These are phyloP conservation scores for Tothia fuscella DNA, from an alignment of 2,329 filamentous ascomycete genomes.

Conservation along the genomic window DNA sequence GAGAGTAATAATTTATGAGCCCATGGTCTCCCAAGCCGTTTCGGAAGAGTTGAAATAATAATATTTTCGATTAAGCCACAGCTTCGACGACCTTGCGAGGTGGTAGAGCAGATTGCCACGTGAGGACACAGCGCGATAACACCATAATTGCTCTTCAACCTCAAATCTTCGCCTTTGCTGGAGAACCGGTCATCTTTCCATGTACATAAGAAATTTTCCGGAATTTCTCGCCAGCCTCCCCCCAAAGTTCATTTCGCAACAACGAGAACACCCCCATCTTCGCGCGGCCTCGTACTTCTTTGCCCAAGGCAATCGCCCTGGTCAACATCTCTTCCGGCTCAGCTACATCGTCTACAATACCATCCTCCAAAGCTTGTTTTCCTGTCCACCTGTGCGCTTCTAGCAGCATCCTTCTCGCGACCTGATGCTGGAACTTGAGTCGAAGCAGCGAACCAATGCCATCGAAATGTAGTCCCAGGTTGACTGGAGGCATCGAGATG, in stretches of 20 bases:
- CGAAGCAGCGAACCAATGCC: slow-evolving; percentile 42
- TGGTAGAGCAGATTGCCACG: too few relatives aligned
- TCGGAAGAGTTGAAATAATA: too few relatives aligned
- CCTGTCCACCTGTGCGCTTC: slow-evolving; percentile 45
- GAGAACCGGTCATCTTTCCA: slow-evolving; percentile 30
- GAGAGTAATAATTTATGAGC: too few relatives aligned
- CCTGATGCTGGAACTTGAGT: slow-evolving; percentile 37
- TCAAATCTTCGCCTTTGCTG: slow-evolving; percentile 38
- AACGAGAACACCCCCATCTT: slow-evolving; percentile 41
- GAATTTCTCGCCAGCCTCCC: slow-evolving; percentile 40
- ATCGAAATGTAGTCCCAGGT: slow-evolving; percentile 43
- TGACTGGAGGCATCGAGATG: slow-evolving; percentile 35
- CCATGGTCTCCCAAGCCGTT: too few relatives aligned
- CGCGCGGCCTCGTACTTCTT: slow-evolving; percentile 29
- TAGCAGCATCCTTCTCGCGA: slow-evolving; percentile 44
- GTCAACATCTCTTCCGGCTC: slow-evolving; percentile 38
- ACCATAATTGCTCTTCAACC: too few relatives aligned
- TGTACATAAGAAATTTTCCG: slow-evolving; percentile 43
- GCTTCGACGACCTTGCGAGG: too few relatives aligned
- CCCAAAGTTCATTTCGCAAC: slow-evolving; percentile 41
- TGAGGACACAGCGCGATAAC: too few relatives aligned
- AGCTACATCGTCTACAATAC: slow-evolving; percentile 41
- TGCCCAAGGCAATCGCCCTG: slow-evolving; percentile 32
- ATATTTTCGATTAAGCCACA: too few relatives aligned
- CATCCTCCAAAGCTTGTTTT: slow-evolving; percentile 37